Percentiles rank a stretch among this genome's conserved stretches.
phyloP scores from a whole-genome alignment of 2,329 filamentous ascomycete genomes.

The Dothideomycetidae sp. region DNA sequence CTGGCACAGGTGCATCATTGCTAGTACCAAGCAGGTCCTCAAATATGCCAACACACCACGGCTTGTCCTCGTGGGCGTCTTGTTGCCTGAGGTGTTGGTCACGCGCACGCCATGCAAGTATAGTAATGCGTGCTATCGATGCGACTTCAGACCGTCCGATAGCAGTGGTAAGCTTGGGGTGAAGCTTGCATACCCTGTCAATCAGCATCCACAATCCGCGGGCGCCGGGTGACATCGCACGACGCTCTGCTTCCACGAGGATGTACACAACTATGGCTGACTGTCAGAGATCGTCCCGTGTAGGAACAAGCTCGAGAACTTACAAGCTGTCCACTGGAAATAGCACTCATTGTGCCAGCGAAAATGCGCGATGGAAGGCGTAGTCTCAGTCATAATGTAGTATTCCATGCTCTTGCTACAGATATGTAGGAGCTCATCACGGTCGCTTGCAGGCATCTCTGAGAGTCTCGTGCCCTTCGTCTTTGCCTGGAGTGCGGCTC shows the following conservation, averaged over 20 bases:
- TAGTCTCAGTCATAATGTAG: slow-evolving; percentile 4
- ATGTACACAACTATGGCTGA: slow-evolving; percentile 8
- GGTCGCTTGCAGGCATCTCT: background rate
- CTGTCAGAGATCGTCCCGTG: background rate
- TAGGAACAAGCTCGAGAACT: background rate
- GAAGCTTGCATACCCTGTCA: background rate
- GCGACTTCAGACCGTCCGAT: background rate
- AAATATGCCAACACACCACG: slow-evolving; percentile 3
- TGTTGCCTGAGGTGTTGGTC: background rate
- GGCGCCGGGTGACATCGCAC: background rate
- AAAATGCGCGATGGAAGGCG: slow-evolving; percentile 4
- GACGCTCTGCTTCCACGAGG: slow-evolving; percentile 8
- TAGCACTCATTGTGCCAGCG: slow-evolving; percentile 8
- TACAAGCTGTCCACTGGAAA: slow-evolving; percentile 11
- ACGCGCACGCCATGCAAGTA: slow-evolving; percentile 1
- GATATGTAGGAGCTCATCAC: slow-evolving; percentile 4
- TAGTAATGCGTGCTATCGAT: background rate
- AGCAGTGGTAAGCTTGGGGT: slow-evolving; percentile 1
- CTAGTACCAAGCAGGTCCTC: background rate
- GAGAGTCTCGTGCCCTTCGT: background rate
- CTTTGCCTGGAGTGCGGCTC: slow-evolving; percentile 8
- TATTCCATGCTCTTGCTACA: slow-evolving; percentile 8
- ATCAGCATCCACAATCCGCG: background rate
- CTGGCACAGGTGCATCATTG: background rate
- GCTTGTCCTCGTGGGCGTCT: slow-evolving; percentile 1